These are phyloP conservation scores for Cucumis hystrix DNA, from an alignment of 306 rosid species.

Conservation along the genomic window DNA sequence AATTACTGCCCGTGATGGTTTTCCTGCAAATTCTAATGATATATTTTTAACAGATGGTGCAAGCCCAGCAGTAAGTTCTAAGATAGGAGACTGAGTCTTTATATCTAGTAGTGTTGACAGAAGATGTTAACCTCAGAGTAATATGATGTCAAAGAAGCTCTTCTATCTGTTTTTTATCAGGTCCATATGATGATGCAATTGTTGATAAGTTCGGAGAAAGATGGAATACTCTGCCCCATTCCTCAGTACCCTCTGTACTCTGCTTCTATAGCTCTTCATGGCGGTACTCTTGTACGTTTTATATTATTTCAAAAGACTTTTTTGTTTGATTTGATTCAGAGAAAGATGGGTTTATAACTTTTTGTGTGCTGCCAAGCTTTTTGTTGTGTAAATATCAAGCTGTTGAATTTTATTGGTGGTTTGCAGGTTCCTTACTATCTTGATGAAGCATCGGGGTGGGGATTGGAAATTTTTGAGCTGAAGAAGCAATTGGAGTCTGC, in stretches of 20 bases:
- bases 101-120: background rate
- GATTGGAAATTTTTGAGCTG: slow-evolving; percentile 59
- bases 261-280: slow-evolving; percentile 63
- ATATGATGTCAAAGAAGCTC: background rate
- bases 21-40: slow-evolving; percentile 63
- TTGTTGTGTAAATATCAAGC: background rate
- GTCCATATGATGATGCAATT: slow-evolving; percentile 69
- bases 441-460: slow-evolving; percentile 83
- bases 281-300: slow-evolving; percentile 32
- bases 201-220: slow-evolving; percentile 39
- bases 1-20: slow-evolving; percentile 73
- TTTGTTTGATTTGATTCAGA: background rate
- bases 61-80: slow-evolving; percentile 65
- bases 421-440: slow-evolving; percentile 83
- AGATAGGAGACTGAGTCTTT: background rate
- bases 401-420: background rate
- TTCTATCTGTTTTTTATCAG: slow-evolving; percentile 18
- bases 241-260: slow-evolving; percentile 72
- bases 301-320: background rate
- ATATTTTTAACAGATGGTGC: slow-evolving; percentile 92
- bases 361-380: background rate
- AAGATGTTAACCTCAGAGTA: background rate
- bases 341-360: background rate
- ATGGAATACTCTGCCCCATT: slow-evolving; percentile 61
- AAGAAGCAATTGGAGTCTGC: slow-evolving; percentile 66